phyloP scores from a whole-genome alignment of 2,329 filamentous ascomycete species.

The Talaromyces sp. region DNA sequence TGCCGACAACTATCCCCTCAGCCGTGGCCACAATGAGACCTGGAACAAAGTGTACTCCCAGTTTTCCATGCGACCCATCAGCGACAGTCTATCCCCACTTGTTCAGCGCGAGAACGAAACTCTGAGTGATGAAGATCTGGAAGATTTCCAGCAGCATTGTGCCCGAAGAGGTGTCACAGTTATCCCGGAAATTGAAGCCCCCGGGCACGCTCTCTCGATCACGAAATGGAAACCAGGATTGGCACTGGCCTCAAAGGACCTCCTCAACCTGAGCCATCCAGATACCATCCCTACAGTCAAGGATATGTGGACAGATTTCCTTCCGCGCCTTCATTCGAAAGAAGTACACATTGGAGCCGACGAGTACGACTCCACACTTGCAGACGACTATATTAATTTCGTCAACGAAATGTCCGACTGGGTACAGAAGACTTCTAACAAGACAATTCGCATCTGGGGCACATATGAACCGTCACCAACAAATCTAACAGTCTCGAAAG shows the following conservation, averaged over 20 bases:
- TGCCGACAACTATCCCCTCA: conserved; percentile 53
- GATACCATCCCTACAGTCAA: conserved; percentile 52
- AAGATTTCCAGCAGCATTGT: conserved; percentile 50
- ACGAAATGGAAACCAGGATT: conserved; percentile 58
- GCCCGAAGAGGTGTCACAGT: conserved; percentile 54
- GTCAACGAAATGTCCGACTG: conserved; percentile 49
- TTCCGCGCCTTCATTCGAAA: neutral
- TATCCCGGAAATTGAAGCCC: conserved; percentile 57
- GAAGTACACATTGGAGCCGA: conserved; percentile 1
- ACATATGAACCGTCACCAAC: conserved; percentile 46
- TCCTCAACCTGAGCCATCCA: conserved; percentile 54
- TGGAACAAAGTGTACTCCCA: conserved; percentile 51
- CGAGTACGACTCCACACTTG: neutral
- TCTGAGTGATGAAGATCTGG: conserved; percentile 49
- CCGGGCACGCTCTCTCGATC: conserved; percentile 54
- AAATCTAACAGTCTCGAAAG: conserved; percentile 36
- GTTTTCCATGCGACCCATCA: conserved; percentile 52
- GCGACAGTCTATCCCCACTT: conserved; percentile 44
- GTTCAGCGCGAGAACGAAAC: conserved; percentile 53
- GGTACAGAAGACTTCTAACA: conserved; percentile 39
- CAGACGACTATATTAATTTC: conserved; percentile 38
- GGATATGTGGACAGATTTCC: conserved; percentile 5
- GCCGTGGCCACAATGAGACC: conserved; percentile 45
- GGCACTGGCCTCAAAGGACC: conserved; percentile 43
- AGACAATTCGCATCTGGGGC: conserved; percentile 53